Evolutionary conservation across 441 rosid species (phyloP).

Genomic region (Lepidium campestre): DNA sequence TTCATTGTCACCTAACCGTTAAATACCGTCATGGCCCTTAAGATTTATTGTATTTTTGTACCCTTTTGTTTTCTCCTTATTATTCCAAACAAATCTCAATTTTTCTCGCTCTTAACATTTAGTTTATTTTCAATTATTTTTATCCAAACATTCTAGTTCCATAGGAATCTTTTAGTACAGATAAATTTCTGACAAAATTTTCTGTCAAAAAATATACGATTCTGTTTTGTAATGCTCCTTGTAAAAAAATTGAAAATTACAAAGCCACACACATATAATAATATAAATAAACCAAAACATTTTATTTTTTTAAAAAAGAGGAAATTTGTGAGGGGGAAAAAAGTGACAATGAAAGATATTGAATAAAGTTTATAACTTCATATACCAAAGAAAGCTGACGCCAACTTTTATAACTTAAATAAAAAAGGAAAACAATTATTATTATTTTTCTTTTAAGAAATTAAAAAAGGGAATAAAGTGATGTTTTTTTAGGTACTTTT

Average conservation of each 20-base stretch:
- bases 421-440: background rate
- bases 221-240: too few relatives aligned
- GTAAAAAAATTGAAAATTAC: too few relatives aligned
- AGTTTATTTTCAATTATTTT: too few relatives aligned
- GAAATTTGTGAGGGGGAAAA: background rate
- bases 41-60: conserved; percentile 32
- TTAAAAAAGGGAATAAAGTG: background rate
- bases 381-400: conserved; percentile 6
- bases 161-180: too few relatives aligned
- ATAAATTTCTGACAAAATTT: too few relatives aligned
- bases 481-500: background rate
- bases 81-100: too few relatives aligned
- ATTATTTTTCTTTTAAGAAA: background rate
- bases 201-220: too few relatives aligned
- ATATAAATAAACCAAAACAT: too few relatives aligned
- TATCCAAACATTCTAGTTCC: too few relatives aligned
- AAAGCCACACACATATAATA: too few relatives aligned
- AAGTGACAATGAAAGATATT: background rate
- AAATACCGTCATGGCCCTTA: conserved; percentile 35
- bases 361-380: background rate
- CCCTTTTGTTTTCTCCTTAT: background rate
- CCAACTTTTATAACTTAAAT: background rate
- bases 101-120: too few relatives aligned
- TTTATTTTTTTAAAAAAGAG: too few relatives aligned
- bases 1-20: conserved; percentile 24